Base-by-base conservation (phyloP, 1,284 basidiomycete species). In the Austropuccinia psidii region DNA sequence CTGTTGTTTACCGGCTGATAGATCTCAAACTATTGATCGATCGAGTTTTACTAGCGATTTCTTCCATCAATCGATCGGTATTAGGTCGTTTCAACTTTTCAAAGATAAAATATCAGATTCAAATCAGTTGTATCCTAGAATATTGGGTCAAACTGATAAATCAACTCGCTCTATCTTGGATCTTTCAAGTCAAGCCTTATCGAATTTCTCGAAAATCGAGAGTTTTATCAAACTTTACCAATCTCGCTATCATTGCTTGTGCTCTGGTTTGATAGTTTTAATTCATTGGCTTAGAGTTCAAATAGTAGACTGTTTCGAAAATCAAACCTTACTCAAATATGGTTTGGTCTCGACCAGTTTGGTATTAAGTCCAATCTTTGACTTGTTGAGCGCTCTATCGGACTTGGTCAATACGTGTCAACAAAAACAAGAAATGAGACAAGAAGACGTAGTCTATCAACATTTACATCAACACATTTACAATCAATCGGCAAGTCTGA, bases 51-150 rank as follows among this genome's bases (percentile, higher is more conserved):
- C 52, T 37, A 52, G n/a, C 9, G 45, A 52, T 33, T 65, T 65
- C 62, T 65, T 65, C 21, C 45, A 49, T 50, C 62, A 33, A n/a
- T 65, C 62, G 19, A 52, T 65, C 33, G 62, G 62, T 37, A 37
- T 65, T 19, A 52, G 39, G 15, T 50, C 43, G 29, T 33, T 37
- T 33, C n/a, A 37, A 17, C 24, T 49, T 11, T 29, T 47, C 1
- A 49, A 19, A 64, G 35, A 47, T 8, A 47, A 15, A 3, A 64
- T 45, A 24, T 33, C n/a, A 33, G 31, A 43, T 47, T 49, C 21
- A 11, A 9, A n/a, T n/a, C n/a, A n/a, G n/a, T n/a, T n/a, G n/a
- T n/a, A 24, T n/a, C 8, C 62, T 24, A 37, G 62, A 52, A 24
- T 52, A 37, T 65, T 31, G 35, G 62, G 62, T 33, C 47, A 31